Percentiles rank a stretch among this genome's conserved stretches.
phyloP scores from a whole-genome alignment of 345 rosid species.

The Hypericum perforatum region DNA sequence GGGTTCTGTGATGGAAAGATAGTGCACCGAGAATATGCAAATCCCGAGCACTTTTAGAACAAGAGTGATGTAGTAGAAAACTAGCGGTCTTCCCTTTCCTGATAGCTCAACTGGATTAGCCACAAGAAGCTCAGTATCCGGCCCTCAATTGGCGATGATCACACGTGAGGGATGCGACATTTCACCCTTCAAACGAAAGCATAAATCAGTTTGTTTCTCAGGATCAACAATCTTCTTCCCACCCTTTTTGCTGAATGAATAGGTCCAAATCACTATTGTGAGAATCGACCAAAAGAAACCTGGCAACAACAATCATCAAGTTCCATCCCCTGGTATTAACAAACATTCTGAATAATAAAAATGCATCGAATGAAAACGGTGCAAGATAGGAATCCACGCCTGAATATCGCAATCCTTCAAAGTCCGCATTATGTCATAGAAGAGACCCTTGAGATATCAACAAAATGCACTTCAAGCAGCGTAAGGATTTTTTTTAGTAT shows the following conservation, averaged over 20 bases:
- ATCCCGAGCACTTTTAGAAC: conserved; percentile 18
- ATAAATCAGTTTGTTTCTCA: conserved; percentile 5
- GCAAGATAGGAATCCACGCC: conserved; percentile 25
- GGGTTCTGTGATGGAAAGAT: not conserved
- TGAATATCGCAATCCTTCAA: conserved; percentile 66
- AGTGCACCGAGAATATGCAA: conserved; percentile 18
- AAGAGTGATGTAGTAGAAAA: conserved; percentile 19
- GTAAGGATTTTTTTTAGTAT: conserved; percentile 57
- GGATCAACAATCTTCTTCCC: conserved; percentile 23
- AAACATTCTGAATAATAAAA: not conserved
- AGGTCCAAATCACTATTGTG: conserved; percentile 16
- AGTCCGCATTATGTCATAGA: conserved; percentile 70
- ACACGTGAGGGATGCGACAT: conserved; percentile 22
- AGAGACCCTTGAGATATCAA: conserved; percentile 66
- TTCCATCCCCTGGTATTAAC: too few relatives aligned
- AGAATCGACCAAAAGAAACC: conserved; percentile 21
- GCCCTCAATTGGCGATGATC: conserved; percentile 19
- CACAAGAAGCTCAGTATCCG: conserved; percentile 21
- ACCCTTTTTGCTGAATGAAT: conserved; percentile 14
- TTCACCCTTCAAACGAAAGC: conserved; percentile 20
- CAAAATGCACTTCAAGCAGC: conserved; percentile 56
- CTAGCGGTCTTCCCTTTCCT: conserved; percentile 24
- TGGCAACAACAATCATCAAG: conserved; percentile 15
- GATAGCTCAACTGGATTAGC: conserved; percentile 24
- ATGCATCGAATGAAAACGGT: not conserved